phyloP scores from a whole-genome alignment of 1,284 basidiomycete species.

The Naganishia liquefaciens region DNA sequence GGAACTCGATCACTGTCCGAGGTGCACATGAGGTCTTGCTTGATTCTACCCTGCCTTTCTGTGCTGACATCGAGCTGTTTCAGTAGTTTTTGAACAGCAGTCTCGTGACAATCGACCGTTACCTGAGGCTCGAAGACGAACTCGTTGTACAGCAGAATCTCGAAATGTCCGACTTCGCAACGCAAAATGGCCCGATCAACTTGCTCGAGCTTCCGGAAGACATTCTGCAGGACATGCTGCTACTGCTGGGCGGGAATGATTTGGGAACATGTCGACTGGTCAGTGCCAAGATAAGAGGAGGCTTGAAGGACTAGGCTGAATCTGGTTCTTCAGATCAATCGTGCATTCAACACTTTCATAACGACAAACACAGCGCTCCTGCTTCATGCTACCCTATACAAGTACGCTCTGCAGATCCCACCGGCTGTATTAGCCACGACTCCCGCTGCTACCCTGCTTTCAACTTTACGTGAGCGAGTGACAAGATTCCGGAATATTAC shows the following conservation, averaged over 20 bases:
- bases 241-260: slow-evolving; percentile 38
- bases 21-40: too few relatives aligned
- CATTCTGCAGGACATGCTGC: slow-evolving; percentile 42
- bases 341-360: slow-evolving; percentile 40
- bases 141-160: too few relatives aligned
- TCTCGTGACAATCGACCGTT: too few relatives aligned
- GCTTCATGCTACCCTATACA: slow-evolving; percentile 76
- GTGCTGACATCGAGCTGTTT: too few relatives aligned
- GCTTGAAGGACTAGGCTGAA: not conserved
- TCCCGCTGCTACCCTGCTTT: slow-evolving; percentile 41
- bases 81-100: too few relatives aligned
- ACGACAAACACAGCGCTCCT: slow-evolving; percentile 52
- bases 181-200: not conserved
- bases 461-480: slow-evolving; percentile 44
- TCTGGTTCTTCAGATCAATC: slow-evolving; percentile 41
- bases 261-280: slow-evolving; percentile 40
- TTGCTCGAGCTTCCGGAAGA: slow-evolving; percentile 42
- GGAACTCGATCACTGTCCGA: too few relatives aligned
- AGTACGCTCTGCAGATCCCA: slow-evolving; percentile 63
- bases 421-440: slow-evolving; percentile 49
- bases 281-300: slow-evolving; percentile 8
- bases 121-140: not conserved
- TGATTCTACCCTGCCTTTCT: too few relatives aligned
- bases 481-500: slow-evolving; percentile 45
- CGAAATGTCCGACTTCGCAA: slow-evolving; percentile 1